Percentiles rank a stretch among this genome's conserved stretches.
These are phyloP conservation scores for Mortierella sp. DNA, from an alignment of 371 early-diverging fungal genomes.

Conservation along the genomic window DNA sequence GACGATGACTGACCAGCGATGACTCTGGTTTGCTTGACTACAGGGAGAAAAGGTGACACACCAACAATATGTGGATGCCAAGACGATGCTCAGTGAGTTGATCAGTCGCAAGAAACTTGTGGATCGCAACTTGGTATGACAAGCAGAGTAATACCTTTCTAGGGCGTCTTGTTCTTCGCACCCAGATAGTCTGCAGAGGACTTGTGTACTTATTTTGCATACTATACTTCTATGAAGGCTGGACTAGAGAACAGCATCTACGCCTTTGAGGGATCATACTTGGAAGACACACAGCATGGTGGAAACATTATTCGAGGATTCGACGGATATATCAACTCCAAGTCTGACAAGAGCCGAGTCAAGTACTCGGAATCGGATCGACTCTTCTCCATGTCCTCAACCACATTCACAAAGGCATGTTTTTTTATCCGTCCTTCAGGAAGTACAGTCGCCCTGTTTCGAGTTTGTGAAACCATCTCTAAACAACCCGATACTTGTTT, in stretches of 20 bases:
- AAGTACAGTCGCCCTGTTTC: too few species aligned
- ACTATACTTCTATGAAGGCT: constrained; percentile 41
- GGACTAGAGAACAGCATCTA: constrained; percentile 80
- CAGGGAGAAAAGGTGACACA: constrained; percentile 58
- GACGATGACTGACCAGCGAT: neutral
- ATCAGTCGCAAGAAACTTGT: constrained; percentile 70
- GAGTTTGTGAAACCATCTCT: too few species aligned
- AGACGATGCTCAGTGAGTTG: constrained; percentile 65
- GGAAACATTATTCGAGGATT: constrained; percentile 89
- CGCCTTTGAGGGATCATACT: constrained; percentile 81
- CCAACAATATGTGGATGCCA: constrained; percentile 70
- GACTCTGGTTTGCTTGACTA: neutral
- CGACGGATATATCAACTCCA: constrained; percentile 73
- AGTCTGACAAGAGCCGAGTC: constrained; percentile 66
- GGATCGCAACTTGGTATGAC: constrained; percentile 67
- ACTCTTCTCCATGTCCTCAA: constrained; percentile 71
- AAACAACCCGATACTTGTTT: neutral
- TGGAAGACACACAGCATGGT: constrained; percentile 81
- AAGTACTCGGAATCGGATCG: constrained; percentile 72
- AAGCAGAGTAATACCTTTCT: neutral
- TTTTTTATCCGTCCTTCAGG: too few species aligned
- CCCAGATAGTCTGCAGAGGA: too few species aligned
- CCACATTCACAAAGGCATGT: constrained; percentile 72
- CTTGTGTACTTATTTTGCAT: constrained; percentile 14
- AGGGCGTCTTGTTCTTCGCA: neutral